These are phyloP conservation scores for Inonotus obliquus DNA, from an alignment of 1,284 basidiomycete species.

Conservation along the genomic window DNA sequence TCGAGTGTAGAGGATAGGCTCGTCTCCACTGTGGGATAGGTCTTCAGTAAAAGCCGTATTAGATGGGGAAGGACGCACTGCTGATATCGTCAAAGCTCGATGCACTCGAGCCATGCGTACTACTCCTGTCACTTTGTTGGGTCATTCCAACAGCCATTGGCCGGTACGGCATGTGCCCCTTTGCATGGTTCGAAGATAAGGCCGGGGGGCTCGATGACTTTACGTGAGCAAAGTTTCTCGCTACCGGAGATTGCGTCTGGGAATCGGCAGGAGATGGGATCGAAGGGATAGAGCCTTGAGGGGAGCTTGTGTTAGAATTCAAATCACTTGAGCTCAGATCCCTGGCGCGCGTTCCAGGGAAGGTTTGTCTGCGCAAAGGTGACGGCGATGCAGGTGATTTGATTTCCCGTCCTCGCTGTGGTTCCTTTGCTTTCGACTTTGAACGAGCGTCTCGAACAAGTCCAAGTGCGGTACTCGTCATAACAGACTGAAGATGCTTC, in stretches of 20 bases:
- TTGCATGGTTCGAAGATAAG: slow-evolving; percentile 46
- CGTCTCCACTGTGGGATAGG: slow-evolving; percentile 40
- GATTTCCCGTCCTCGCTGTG: slow-evolving; percentile 44
- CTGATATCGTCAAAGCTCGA: slow-evolving; percentile 83
- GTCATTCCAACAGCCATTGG: slow-evolving; percentile 34
- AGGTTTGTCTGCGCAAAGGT: slow-evolving; percentile 51
- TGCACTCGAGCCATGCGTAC: slow-evolving; percentile 61
- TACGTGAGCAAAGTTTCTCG: slow-evolving; percentile 47
- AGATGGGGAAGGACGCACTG: slow-evolving; percentile 39
- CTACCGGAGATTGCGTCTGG: slow-evolving; percentile 43
- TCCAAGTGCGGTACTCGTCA: slow-evolving; percentile 68
- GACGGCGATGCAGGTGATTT: slow-evolving; percentile 34
- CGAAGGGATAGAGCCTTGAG: slow-evolving; percentile 70
- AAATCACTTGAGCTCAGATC: slow-evolving; percentile 22
- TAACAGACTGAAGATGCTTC: slow-evolving; percentile 57
- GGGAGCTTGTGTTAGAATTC: slow-evolving; percentile 59
- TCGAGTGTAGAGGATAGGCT: slow-evolving; percentile 73
- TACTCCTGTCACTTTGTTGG: slow-evolving; percentile 49
- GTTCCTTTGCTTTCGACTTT: slow-evolving; percentile 31
- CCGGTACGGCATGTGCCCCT: slow-evolving; percentile 41
- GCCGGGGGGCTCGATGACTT: slow-evolving; percentile 60
- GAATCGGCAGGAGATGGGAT: slow-evolving; percentile 64
- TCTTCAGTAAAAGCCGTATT: neutral
- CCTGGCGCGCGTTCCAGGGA: slow-evolving; percentile 24
- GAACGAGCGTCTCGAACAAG: slow-evolving; percentile 51